phyloP scores from a whole-genome alignment of 352 stramenopile genomes.

The Phytophthora pini region DNA sequence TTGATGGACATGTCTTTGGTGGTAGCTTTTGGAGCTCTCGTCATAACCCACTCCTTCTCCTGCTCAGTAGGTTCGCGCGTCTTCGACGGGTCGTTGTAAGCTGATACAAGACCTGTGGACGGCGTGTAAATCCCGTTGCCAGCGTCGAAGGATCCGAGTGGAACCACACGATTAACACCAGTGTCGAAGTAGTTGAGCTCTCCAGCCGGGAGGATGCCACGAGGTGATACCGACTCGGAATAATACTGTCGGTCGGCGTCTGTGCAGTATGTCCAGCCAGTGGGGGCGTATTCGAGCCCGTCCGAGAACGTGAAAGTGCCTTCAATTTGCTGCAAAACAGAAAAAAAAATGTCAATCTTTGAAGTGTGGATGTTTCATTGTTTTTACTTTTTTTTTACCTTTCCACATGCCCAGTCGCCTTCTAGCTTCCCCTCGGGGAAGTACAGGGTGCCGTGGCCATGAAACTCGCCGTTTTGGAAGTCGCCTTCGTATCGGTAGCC shows the following conservation, averaged over 20 bases:
- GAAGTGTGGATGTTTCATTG: background rate
- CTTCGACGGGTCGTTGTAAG: slow-evolving; percentile 65
- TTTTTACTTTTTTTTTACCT: slow-evolving; percentile 41
- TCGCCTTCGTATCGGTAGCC: slow-evolving; percentile 83
- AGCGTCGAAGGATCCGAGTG: slow-evolving; percentile 75
- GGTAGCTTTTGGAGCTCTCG: slow-evolving; percentile 68
- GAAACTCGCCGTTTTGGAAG: slow-evolving; percentile 83
- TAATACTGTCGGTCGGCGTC: slow-evolving; percentile 71
- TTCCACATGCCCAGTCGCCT: slow-evolving; percentile 71
- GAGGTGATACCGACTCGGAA: slow-evolving; percentile 64
- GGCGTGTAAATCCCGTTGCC: slow-evolving; percentile 80
- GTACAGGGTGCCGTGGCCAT: slow-evolving; percentile 75
- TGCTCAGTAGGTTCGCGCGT: slow-evolving; percentile 54
- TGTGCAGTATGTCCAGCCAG: slow-evolving; percentile 71
- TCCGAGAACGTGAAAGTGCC: slow-evolving; percentile 83
- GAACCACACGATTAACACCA: slow-evolving; percentile 64
- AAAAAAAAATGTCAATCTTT: background rate
- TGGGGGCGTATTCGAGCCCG: slow-evolving; percentile 67
- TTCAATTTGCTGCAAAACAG: slow-evolving; percentile 62
- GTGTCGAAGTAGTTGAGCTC: slow-evolving; percentile 83
- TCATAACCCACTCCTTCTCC: slow-evolving; percentile 67
- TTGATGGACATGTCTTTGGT: slow-evolving; percentile 78
- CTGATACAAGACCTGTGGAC: slow-evolving; percentile 56
- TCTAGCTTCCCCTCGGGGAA: slow-evolving; percentile 75
- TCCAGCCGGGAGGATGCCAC: slow-evolving; percentile 57